Evolutionary conservation across 306 rosid species (phyloP).

Genomic region (Dalbergia cultrata): DNA sequence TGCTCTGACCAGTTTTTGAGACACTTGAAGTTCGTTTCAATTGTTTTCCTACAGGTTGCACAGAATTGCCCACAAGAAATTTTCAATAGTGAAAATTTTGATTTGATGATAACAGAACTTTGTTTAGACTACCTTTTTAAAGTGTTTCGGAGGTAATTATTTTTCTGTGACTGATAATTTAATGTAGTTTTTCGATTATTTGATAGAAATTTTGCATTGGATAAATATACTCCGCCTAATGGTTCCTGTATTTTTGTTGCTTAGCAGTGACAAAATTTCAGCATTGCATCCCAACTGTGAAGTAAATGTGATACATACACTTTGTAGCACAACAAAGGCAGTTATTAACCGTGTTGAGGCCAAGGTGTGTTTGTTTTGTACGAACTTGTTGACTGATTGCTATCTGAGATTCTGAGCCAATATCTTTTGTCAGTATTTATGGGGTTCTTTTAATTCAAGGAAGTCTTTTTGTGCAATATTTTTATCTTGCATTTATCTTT

Average conservation of each 20-base stretch:
- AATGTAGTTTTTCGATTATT: constrained; percentile 20
- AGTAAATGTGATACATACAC: constrained; percentile 60
- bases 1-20: constrained; percentile 34
- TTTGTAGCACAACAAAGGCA: constrained; percentile 69
- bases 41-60: constrained; percentile 73
- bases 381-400: constrained; percentile 26
- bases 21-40: constrained; percentile 40
- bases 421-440: constrained; percentile 15
- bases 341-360: constrained; percentile 69
- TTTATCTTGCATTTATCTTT: constrained; percentile 25
- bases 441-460: constrained; percentile 1
- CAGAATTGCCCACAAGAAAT: constrained; percentile 80
- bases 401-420: constrained; percentile 26
- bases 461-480: constrained; percentile 32
- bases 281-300: constrained; percentile 55
- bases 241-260: constrained; percentile 47
- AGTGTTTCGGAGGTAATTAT: constrained; percentile 68
- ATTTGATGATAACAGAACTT: constrained; percentile 75
- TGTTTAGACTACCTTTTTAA: constrained; percentile 68
- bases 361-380: constrained; percentile 65
- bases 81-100: constrained; percentile 67
- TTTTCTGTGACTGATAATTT: constrained; percentile 18
- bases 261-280: constrained; percentile 59
- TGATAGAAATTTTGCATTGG: constrained; percentile 24
- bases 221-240: constrained; percentile 44